Evolutionary conservation across 2,329 filamentous ascomycete species (phyloP), one percentile per base, ranked within the genome.

Genomic region (Alternaria sp.): DNA sequence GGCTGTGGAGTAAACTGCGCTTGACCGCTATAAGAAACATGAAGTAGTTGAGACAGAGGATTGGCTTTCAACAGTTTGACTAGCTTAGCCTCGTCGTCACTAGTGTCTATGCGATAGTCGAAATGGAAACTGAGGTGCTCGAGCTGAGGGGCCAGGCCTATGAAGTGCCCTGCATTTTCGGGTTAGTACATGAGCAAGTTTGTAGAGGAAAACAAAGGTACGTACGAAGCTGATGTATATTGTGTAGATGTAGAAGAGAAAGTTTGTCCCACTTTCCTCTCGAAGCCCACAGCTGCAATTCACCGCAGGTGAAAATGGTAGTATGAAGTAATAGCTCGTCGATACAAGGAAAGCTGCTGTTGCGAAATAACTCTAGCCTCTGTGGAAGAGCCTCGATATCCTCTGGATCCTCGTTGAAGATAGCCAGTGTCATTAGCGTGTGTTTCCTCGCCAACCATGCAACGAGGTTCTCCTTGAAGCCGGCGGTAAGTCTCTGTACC

Each of bases 261-360:
- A 63, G 44, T 6, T 49, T 12, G 12, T 56, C 17, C 61, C 61
- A 63, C 30, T 51, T 45, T 43, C 30, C 36, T n/a, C 30, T 36
- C 8, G 50, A 30, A 30, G 49, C 61, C 61, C 61, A 63, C 28
- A 59, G 26, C 21, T 32, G 26, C 21, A 63, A 45, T 36, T 63
- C 61, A 28, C 15, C 13, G 26, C n/a, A 30, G 5, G 56, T 59
- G 50, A 63, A 63, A 6, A 63, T 26, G 6, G 58, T 25, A 15
- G 45, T 45, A 19, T 26, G 15, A 21, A 52, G 19, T 0, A 32
- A 3, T 25, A 62, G 25, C 26, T 43, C 15, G 21, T 23, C n/a
- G 12, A 54, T 19, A 8, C 17, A 25, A 44, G 56, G 50, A 40
- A 63, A 54, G 19, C 26, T 47, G 30, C 32, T 25, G 43, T 36